Conservation (phyloP, 2,329 filamentous ascomycete genomes). For the Sporothrix sp. region DNA sequence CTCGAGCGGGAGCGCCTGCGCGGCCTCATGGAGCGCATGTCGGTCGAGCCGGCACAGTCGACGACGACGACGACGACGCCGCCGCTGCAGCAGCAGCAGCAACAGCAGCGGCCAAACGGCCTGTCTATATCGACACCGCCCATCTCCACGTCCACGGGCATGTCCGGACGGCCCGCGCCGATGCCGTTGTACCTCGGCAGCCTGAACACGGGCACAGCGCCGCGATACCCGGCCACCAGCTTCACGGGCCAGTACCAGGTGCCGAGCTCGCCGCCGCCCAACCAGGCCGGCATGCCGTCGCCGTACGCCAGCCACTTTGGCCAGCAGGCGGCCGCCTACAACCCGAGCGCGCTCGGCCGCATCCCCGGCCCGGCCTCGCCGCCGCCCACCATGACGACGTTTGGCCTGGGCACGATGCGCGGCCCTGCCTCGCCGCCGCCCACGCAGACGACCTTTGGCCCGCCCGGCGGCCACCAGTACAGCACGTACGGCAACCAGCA, state of each 20-base stretch:
- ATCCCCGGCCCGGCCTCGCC: conserved; percentile 43
- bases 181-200: conserved; percentile 29
- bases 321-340: conserved; percentile 38
- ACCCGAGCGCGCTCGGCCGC: conserved; percentile 49
- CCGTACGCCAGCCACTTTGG: conserved; percentile 30
- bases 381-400: conserved; percentile 31
- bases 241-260: conserved; percentile 50
- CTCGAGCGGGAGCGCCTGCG: conserved; percentile 77
- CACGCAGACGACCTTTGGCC: conserved; percentile 46
- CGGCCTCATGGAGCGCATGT: conserved; percentile 91
- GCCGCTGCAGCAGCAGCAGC: not conserved
- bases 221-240: conserved; percentile 44
- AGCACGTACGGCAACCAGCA: conserved; percentile 39
- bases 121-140: conserved; percentile 12
- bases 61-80: conserved; percentile 31
- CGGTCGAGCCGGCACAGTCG: conserved; percentile 57
- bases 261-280: conserved; percentile 46
- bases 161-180: conserved; percentile 26
- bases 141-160: not conserved
- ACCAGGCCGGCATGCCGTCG: conserved; percentile 31
- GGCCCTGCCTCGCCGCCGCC: conserved; percentile 49
- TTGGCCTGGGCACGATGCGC: conserved; percentile 25
- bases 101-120: not conserved
- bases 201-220: conserved; percentile 26
- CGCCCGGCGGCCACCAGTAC: conserved; percentile 34